Evolutionary conservation across 2,329 filamentous ascomycete genomes (phyloP).

Genomic region (Stemphylium lycopersici): DNA sequence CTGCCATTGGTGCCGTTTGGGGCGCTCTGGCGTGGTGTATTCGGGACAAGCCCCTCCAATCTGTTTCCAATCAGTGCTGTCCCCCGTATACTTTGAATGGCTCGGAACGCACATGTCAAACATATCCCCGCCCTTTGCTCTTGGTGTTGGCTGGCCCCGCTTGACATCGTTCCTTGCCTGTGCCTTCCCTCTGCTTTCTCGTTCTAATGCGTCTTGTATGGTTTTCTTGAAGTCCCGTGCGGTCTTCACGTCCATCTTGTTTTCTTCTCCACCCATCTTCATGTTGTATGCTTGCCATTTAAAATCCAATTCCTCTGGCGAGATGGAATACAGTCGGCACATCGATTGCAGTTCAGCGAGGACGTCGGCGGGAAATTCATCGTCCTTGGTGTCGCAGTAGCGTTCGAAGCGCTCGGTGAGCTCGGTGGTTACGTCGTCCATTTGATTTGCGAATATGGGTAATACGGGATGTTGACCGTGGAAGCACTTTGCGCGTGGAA

Average conservation of each 20-base stretch:
- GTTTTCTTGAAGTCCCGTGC: constrained; percentile 83
- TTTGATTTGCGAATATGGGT: constrained; percentile 33
- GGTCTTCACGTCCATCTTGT: constrained; percentile 71
- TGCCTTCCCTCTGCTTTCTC: constrained; percentile 71
- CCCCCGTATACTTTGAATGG: not conserved
- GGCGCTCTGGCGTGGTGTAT: constrained; percentile 50
- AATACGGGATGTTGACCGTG: constrained; percentile 6
- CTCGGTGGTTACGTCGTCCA: constrained; percentile 59
- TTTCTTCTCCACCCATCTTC: constrained; percentile 85
- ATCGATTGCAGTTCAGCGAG: constrained; percentile 83
- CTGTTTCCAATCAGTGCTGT: constrained; percentile 37
- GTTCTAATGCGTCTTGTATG: constrained; percentile 82
- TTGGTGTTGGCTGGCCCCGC: constrained; percentile 65
- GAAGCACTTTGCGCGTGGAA: constrained; percentile 18
- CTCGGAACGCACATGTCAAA: constrained; percentile 71
- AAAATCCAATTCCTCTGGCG: constrained; percentile 87
- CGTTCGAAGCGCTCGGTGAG: constrained; percentile 67
- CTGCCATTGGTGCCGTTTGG: constrained; percentile 52
- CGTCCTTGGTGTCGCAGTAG: constrained; percentile 60
- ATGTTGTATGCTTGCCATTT: constrained; percentile 99
- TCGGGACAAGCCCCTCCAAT: constrained; percentile 55
- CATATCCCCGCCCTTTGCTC: constrained; percentile 66
- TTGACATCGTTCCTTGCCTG: constrained; percentile 67
- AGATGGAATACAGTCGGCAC: constrained; percentile 79
- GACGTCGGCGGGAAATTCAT: constrained; percentile 75